Evolutionary conservation across 2,329 filamentous ascomycete genomes (phyloP).

Genomic region (Cytospora chrysosperma): DNA sequence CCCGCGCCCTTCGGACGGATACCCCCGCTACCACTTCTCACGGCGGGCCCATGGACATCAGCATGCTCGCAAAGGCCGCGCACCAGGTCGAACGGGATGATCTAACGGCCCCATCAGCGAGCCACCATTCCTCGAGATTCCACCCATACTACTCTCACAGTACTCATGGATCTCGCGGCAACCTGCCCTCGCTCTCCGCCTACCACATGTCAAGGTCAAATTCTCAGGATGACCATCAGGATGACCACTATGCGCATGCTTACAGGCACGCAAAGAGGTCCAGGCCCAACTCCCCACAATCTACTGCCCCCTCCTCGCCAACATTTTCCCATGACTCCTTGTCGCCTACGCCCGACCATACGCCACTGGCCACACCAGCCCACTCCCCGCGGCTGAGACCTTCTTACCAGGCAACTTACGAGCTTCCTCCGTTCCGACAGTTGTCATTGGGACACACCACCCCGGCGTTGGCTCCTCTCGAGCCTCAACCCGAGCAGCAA

Average conservation of each 20-base stretch:
- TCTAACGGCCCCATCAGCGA: constrained; percentile 39
- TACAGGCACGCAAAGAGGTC: constrained; percentile 82
- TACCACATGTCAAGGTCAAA: constrained; percentile 93
- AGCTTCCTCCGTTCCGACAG: constrained; percentile 81
- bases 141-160: constrained; percentile 55
- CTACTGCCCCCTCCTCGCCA: constrained; percentile 91
- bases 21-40: constrained; percentile 39
- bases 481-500: constrained; percentile 52
- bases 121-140: constrained; percentile 47
- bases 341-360: constrained; percentile 94
- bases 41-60: constrained; percentile 50
- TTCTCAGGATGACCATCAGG: constrained; percentile 73
- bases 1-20: constrained; percentile 51
- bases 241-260: constrained; percentile 71
- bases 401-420: constrained; percentile 64
- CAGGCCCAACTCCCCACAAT: constrained; percentile 89
- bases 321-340: constrained; percentile 95
- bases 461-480: constrained; percentile 58
- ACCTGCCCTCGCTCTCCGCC: constrained; percentile 74
- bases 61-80: constrained; percentile 60
- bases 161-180: constrained; percentile 53
- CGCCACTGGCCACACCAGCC: constrained; percentile 94
- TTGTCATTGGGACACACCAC: constrained; percentile 53
- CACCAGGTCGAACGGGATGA: constrained; percentile 63
- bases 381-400: constrained; percentile 90